Base-by-base conservation (phyloP, 768 basidiomycete genomes). In the Phaffia tasmanica region DNA sequence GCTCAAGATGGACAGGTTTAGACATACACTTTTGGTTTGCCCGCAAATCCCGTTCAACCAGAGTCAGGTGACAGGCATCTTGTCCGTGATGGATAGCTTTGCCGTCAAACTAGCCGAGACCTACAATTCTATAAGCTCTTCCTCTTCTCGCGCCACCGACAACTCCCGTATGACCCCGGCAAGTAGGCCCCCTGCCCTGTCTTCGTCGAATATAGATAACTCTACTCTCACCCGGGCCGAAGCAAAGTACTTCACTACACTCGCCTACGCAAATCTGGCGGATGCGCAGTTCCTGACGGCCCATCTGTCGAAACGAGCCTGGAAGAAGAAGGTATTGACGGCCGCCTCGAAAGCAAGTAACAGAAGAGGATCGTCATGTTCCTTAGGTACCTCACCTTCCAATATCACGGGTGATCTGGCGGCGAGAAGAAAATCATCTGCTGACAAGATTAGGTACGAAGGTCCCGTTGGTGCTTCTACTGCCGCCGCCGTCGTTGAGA, bases 271-370 rank as follows among this genome's bases (percentile, higher is more conserved):
- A 67, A 30, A 60, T 67, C 56, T 42, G 35, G 66, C 55, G n/a
- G 61, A 67, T 30, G 66, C 66, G 29, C 61, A 67, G 61, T 57
- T 50, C 30, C 32, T 63, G 29, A 30, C 63, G 47, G 66, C 66
- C 1, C 66, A 67, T 48, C 61, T 67, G 11, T 62, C 63, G 61
- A 67, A 67, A 62, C 51, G 66, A 16, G 53, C 61, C 21, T 67
- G 66, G 66, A 48, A 51, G 21, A 55, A 16, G 14, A n/a, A 51
- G n/a, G 19, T 9, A n/a, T 15, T 5, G 32, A n/a, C 27, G n/a
- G 27, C 56, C 56, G 19, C 27, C 6, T 19, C 27, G 18, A 29
- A 32, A 19, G 2, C 56, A 8, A 29, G 32, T 29, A 29, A 23
- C 16, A 21, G 56, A 29, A 25, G 56, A n/a, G 18, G 56, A 32